These are phyloP conservation scores for Vicia sativa DNA, from an alignment of 306 rosid species.

Conservation along the genomic window DNA sequence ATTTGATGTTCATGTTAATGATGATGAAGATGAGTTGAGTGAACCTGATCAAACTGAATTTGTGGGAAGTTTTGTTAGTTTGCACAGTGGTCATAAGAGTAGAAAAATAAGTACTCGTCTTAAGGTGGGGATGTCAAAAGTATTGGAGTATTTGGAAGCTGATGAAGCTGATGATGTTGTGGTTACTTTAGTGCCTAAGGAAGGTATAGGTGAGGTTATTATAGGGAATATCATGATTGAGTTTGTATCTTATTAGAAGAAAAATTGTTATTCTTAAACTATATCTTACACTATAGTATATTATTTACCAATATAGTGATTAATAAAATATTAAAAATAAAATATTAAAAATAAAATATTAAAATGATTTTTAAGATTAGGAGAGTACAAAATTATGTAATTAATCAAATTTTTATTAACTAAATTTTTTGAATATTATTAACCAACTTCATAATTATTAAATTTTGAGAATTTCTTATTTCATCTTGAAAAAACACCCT, in stretches of 20 bases:
- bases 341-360: too few relatives aligned
- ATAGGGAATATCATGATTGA: constrained; percentile 18
- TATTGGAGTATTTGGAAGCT: constrained; percentile 64
- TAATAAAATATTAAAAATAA: too few relatives aligned
- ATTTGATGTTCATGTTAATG: constrained; percentile 69
- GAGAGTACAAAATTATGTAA: too few relatives aligned
- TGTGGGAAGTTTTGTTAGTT: constrained; percentile 75
- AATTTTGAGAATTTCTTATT: too few relatives aligned
- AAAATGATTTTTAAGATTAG: too few relatives aligned
- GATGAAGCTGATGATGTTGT: constrained; percentile 59
- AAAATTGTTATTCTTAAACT: too few relatives aligned
- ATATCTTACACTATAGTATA: too few relatives aligned
- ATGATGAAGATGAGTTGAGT: constrained; percentile 54
- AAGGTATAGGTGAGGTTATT: constrained; percentile 4
- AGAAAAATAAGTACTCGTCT: constrained; percentile 21
- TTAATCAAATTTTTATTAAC: too few relatives aligned
- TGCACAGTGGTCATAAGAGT: constrained; percentile 37
- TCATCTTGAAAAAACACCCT: too few relatives aligned
- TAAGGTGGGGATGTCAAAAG: constrained; percentile 56
- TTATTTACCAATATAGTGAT: too few relatives aligned
- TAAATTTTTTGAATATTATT: too few relatives aligned
- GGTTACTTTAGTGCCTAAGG: constrained; percentile 64
- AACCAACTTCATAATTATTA: too few relatives aligned
- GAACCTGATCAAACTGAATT: constrained; percentile 53
- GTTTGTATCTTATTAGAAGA: neutral